Percentiles rank a stretch among this genome's conserved stretches.
phyloP scores from a whole-genome alignment of 2,329 filamentous ascomycete species.

The Alternaria ethzedia region DNA sequence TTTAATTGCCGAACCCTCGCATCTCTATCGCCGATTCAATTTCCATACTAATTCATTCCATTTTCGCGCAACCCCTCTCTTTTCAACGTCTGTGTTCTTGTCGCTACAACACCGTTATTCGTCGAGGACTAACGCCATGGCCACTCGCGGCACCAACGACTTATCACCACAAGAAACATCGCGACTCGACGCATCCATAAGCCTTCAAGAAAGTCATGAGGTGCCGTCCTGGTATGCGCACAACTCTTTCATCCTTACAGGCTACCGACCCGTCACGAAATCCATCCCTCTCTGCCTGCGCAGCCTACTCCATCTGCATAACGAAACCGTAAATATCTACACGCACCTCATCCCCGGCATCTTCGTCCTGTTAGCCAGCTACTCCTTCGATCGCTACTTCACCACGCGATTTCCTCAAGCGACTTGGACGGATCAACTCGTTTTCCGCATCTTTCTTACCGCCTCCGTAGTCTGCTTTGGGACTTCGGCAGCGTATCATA shows the following conservation, averaged over 20 bases:
- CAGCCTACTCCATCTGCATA: conserved; percentile 66
- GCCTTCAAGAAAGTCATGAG: neutral
- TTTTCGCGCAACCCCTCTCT: neutral
- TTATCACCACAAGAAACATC: neutral
- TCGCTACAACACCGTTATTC: neutral
- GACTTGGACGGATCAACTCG: conserved; percentile 23
- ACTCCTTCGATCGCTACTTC: conserved; percentile 18
- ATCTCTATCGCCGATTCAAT: neutral
- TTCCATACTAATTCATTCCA: neutral
- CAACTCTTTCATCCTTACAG: conserved; percentile 56
- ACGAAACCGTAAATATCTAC: conserved; percentile 72
- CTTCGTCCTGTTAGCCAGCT: conserved; percentile 10
- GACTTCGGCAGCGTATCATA: conserved; percentile 74
- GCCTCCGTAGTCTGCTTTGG: conserved; percentile 47
- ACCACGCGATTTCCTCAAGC: conserved; percentile 11
- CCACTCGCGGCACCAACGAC: neutral
- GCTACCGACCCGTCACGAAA: conserved; percentile 66
- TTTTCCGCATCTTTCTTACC: conserved; percentile 31
- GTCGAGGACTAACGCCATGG: neutral
- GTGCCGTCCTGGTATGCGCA: conserved; percentile 10
- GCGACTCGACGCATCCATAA: neutral
- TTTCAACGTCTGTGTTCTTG: neutral
- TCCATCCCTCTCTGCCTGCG: conserved; percentile 63
- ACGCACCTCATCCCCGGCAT: conserved; percentile 60
- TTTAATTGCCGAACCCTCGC: neutral